Evolutionary conservation across 2,329 filamentous ascomycete genomes (phyloP).

Genomic region (Pseudogymnoascus sp.): DNA sequence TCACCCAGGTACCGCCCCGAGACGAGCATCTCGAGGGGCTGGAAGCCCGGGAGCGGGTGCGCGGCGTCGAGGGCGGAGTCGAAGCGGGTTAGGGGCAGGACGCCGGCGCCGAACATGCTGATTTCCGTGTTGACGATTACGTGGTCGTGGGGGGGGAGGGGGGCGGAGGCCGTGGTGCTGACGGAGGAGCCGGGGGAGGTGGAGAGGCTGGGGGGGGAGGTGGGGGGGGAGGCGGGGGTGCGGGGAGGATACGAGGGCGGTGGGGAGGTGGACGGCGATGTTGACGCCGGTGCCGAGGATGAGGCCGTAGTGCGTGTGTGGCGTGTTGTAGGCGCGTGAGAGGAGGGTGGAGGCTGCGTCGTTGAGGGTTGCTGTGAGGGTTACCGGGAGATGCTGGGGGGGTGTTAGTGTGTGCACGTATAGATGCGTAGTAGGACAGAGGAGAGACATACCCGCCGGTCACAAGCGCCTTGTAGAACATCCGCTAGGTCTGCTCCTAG

Average conservation of each 20-base stretch:
- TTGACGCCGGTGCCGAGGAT: slow-evolving; percentile 62
- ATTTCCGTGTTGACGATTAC: slow-evolving; percentile 61
- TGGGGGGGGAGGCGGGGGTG: neutral
- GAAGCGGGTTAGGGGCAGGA: slow-evolving; percentile 54
- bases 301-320: slow-evolving; percentile 53
- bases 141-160: slow-evolving; percentile 40
- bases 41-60: slow-evolving; percentile 50
- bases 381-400: slow-evolving; percentile 42
- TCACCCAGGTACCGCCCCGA: slow-evolving; percentile 61
- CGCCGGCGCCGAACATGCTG: slow-evolving; percentile 54
- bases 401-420: neutral
- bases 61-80: slow-evolving; percentile 43
- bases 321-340: slow-evolving; percentile 52
- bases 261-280: slow-evolving; percentile 55
- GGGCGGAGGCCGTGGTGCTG: neutral
- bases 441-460: slow-evolving; percentile 14
- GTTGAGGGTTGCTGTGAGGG: slow-evolving; percentile 55
- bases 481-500: slow-evolving; percentile 51
- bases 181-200: neutral
- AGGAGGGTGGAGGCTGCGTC: slow-evolving; percentile 59
- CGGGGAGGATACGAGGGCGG: slow-evolving; percentile 36
- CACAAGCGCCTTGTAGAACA: slow-evolving; percentile 48
- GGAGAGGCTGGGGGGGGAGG: no score
- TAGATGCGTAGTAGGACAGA: neutral
- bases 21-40: slow-evolving; percentile 54